A percentile compares a stretch with the other conserved stretches of the same genome.
phyloP scores from a whole-genome alignment of 805 yeast species.

The Saturnispora gosingensis region DNA sequence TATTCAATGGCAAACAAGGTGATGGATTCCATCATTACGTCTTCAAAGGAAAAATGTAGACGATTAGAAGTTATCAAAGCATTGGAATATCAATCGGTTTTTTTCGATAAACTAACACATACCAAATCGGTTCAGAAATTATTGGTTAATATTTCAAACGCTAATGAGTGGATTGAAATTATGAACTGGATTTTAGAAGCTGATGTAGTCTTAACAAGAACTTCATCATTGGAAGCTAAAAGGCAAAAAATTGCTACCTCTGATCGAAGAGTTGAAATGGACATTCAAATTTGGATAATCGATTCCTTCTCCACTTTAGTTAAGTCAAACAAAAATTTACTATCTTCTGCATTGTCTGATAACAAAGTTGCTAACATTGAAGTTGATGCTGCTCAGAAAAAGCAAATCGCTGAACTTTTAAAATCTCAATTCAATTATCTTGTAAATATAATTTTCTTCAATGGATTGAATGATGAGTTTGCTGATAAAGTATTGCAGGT shows the following conservation, averaged over 20 bases:
- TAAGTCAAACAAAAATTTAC: conserved; percentile 10
- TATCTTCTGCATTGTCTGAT: neutral
- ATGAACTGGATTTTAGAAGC: conserved; percentile 10
- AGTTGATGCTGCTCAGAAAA: neutral
- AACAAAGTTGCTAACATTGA: neutral
- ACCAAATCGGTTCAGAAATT: conserved; percentile 51
- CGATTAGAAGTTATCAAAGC: conserved; percentile 19
- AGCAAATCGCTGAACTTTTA: conserved; percentile 8
- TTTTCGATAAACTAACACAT: conserved; percentile 71
- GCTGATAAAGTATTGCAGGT: conserved; percentile 18
- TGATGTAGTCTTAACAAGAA: neutral
- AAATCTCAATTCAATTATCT: conserved; percentile 16
- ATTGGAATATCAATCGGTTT: conserved; percentile 46
- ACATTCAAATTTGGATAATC: conserved; percentile 9
- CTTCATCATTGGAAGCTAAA: conserved; percentile 7
- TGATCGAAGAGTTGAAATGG: conserved; percentile 6
- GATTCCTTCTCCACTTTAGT: conserved; percentile 9
- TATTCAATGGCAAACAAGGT: conserved; percentile 55
- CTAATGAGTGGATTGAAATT: conserved; percentile 8
- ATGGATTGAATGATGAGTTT: conserved; percentile 6
- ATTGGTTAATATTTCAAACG: conserved; percentile 16
- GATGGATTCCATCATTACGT: conserved; percentile 34
- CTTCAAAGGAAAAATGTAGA: conserved; percentile 31
- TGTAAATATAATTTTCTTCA: conserved; percentile 21
- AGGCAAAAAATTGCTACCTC: neutral